Evolutionary conservation across 306 rosid genomes (phyloP).

Genomic region (Fragaria iinumae): DNA sequence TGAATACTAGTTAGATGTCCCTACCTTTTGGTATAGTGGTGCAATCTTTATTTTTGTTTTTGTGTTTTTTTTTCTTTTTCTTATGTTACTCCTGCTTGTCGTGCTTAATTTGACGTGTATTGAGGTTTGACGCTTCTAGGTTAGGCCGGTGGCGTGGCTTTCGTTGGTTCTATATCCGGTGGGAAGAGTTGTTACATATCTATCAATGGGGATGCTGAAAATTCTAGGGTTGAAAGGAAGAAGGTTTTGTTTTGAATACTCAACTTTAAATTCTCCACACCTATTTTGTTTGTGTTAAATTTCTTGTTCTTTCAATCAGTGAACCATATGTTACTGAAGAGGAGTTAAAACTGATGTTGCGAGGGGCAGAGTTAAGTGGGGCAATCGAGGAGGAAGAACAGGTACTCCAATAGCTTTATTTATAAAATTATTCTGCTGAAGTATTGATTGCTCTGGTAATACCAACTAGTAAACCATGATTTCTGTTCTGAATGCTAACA

Average conservation of each 20-base stretch:
- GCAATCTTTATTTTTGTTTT: background rate
- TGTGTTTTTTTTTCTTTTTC: too few species aligned
- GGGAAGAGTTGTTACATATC: conserved; percentile 87
- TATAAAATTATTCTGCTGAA: background rate
- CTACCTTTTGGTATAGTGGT: conserved; percentile 13
- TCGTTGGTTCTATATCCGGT: conserved; percentile 86
- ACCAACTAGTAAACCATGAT: background rate
- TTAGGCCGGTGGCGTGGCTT: conserved; percentile 99
- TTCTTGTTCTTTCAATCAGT: conserved; percentile 34
- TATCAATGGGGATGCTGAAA: conserved; percentile 97
- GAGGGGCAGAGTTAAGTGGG: conserved; percentile 99
- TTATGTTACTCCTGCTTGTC: conserved; percentile 21
- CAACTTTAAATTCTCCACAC: conserved; percentile 17
- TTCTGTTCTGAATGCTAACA: background rate
- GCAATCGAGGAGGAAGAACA: conserved; percentile 99
- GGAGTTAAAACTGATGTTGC: conserved; percentile 91
- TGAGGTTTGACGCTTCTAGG: conserved; percentile 56
- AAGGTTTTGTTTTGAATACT: conserved; percentile 50
- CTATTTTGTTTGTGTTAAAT: conserved; percentile 13
- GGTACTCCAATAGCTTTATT: conserved; percentile 43
- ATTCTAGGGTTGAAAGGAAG: conserved; percentile 94
- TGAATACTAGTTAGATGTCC: conserved; percentile 9
- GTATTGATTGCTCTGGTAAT: conserved; percentile 2
- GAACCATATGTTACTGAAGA: conserved; percentile 99
- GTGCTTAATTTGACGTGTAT: conserved; percentile 23